A percentile compares a stretch with the other conserved stretches of the same genome.
Evolutionary conservation across 441 rosid species (phyloP).

Genomic region (Erodium chrysanthum): DNA sequence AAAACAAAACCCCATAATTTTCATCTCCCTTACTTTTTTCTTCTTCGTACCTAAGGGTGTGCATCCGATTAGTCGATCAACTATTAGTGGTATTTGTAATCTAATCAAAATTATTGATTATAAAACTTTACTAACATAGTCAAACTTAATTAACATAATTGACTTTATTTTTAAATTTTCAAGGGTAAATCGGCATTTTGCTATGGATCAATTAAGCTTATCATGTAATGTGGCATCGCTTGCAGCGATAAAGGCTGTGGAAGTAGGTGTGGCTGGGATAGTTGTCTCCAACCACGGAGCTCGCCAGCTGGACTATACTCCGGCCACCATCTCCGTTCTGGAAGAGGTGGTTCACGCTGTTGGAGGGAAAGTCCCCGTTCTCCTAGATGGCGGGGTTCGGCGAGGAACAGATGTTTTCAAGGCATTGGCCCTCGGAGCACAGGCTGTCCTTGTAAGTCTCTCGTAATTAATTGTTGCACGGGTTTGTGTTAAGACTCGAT

Average conservation of each 20-base stretch:
- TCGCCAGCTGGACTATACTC: conserved; percentile 88
- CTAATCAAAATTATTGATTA: too few relatives aligned
- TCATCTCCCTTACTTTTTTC: too few relatives aligned
- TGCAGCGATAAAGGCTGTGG: conserved; percentile 69
- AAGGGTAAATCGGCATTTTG: too few relatives aligned
- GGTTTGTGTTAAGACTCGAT: background rate
- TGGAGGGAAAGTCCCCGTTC: conserved; percentile 72
- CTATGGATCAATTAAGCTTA: background rate
- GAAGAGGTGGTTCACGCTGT: conserved; percentile 96
- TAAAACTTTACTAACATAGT: too few relatives aligned
- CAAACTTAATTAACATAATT: too few relatives aligned
- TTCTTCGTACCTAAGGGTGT: too few relatives aligned
- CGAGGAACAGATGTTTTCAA: conserved; percentile 87
- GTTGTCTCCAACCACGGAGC: conserved; percentile 97
- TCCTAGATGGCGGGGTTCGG: conserved; percentile 75
- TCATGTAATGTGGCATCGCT: background rate
- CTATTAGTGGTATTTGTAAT: too few relatives aligned
- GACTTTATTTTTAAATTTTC: too few relatives aligned
- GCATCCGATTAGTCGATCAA: too few relatives aligned
- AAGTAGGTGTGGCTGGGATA: conserved; percentile 78
- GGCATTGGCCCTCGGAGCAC: conserved; percentile 93
- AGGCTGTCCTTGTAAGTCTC: conserved; percentile 82
- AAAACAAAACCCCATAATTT: too few relatives aligned
- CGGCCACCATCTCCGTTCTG: conserved; percentile 77
- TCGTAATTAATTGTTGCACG: background rate